Base-by-base conservation (phyloP, 2,329 filamentous ascomycete species). In the Cryoendolithus antarcticus region DNA sequence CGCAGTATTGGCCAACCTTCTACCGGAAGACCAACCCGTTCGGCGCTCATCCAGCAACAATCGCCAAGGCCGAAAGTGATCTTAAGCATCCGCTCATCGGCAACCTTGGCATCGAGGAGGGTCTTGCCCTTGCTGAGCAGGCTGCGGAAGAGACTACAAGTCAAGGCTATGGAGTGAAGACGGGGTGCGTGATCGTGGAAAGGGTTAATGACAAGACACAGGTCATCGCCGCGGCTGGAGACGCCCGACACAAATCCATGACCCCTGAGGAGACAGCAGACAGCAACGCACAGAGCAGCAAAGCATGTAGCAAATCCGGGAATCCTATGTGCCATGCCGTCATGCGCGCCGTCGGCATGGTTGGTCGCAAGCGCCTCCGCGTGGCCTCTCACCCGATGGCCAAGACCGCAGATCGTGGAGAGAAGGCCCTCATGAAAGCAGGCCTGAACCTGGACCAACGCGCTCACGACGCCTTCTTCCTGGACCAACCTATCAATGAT, bases 21-120 rank as follows among this genome's bases (percentile, higher is more conserved):
- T 93, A 91, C 63, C 80, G 84, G 47, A 86, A 86, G 64, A 88
- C 82, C 48, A 91, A 91, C 54, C 84, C 84, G 2, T 82, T 88
- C 43, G 85, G 85, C 3, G 84, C 85, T 11, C 85, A 93, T 55
- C 84, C 84, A 44, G 76, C 77, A 53, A 74, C 82, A 55, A 75
- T 89, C 40, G 67, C 73, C 32, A 76, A 80, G 43, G 77, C 80
- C 21, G 79, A 80, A 30, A 72, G 77, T 9, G 78, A 84, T 44
- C 74, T 93, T 38, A 69, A 71, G 41, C 38, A 48, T 12, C 48
- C 53, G 34, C 39, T 40, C 13, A 40, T 41, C 9, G 48, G 45
- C 31, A 54, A 55, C 41, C 62, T 70, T 34, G 73, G 82, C 46
- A 75, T 75, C 1, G 70, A 71, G 3, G 60, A 54, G 34, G 52